Percentiles rank a stretch among this genome's conserved stretches.
Conservation (phyloP, 306 rosid species). For the Fragaria ananassa region DNA sequence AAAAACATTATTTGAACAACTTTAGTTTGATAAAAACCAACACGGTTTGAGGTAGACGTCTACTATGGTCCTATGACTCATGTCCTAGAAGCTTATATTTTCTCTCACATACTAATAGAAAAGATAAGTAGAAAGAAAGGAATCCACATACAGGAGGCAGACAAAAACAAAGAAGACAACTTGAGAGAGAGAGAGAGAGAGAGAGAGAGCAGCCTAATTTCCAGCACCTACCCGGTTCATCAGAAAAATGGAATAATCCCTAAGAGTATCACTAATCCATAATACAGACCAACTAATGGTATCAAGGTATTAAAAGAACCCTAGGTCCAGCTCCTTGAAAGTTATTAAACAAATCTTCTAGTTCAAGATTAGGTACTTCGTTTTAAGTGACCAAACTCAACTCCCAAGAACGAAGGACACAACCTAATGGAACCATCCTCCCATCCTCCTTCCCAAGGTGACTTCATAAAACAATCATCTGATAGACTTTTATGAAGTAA, state of each 20-base stretch:
- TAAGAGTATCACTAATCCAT: neutral
- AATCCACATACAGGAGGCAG: neutral
- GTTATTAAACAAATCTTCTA: neutral
- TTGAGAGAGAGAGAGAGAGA: neutral
- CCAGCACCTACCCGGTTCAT: neutral
- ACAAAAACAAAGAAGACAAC: neutral
- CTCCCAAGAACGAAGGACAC: neutral
- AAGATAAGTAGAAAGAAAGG: neutral
- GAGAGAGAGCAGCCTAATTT: neutral
- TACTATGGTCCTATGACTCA: neutral
- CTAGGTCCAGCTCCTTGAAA: neutral
- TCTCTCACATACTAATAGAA: neutral
- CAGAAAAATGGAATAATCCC: neutral
- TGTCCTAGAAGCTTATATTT: too few relatives aligned
- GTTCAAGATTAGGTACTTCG: neutral
- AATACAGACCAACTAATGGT: neutral
- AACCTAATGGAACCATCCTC: neutral
- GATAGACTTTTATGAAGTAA: neutral
- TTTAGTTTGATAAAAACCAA: neutral
- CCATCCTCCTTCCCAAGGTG: neutral
- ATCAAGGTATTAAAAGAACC: neutral
- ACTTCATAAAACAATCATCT: neutral
- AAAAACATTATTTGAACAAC: neutral
- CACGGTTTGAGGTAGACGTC: neutral
- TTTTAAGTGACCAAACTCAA: neutral